Base-by-base conservation (phyloP, 2,329 filamentous ascomycete genomes). In the Botrytis paeoniae region DNA sequence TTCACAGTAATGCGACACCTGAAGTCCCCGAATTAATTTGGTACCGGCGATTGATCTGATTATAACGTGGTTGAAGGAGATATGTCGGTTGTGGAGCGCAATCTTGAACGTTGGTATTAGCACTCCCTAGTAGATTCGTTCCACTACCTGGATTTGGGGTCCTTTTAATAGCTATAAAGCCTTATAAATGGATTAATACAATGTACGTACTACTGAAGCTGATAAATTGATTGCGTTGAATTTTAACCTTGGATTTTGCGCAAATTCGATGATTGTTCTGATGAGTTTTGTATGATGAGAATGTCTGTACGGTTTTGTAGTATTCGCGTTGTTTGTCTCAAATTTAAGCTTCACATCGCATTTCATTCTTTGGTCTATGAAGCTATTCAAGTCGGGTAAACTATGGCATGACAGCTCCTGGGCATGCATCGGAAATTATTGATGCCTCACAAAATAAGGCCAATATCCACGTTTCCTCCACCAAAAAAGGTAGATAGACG, bases 371-470 rank as follows among this genome's bases (percentile, higher is more conserved):
- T 29, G 35, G 48, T 54, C 57, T 18, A 73, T 71, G 72, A 73
- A 71, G 72, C 69, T 73, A 73, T 73, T 73, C 69, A 48, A 29
- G 69, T 66, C 60, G 60, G 60, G 37, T 39, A 57, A 57, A 29
- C 51, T 57, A 48, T 41, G 68, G 60, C 69, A 60, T 51, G 37
- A 66, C 70, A 43, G 60, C 71, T 43, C 59, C 64, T 60, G 60
- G 41, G 20, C 25, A 63, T 54, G 37, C 37, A 35, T 43, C 3
- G 16, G 35, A 59, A 41, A 68, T 48, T 39, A 68, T 60, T 68
- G 4, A 4, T 69, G 70, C 59, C 70, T 69, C 29, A 51, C 3
- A 18, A 32, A 14, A 32, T 65, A 37, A 66, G 70, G 70, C 70
- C 18, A 10, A 8, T 0, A 41, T 54, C 45, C 45, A 39, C 61